Evolutionary conservation across 306 rosid species (phyloP).

Genomic region (Quercus alba): DNA sequence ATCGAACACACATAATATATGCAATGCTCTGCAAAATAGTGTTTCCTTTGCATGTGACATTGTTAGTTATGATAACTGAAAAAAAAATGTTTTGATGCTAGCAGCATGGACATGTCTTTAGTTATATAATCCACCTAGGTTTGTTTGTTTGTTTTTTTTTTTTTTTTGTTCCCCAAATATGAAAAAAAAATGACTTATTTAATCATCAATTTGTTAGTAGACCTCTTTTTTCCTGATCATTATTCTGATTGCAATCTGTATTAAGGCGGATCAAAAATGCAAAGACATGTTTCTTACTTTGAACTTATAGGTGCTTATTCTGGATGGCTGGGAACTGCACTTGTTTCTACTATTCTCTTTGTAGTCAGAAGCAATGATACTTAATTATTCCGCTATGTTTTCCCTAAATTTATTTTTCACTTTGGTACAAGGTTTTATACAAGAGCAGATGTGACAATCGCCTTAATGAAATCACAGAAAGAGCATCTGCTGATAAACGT

Average conservation of each 20-base stretch:
- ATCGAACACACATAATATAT: neutral
- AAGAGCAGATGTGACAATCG: slow-evolving; percentile 99
- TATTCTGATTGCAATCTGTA: neutral
- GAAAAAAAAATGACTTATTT: neutral
- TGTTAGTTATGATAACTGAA: neutral
- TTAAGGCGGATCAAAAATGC: neutral
- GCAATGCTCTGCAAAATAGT: neutral
- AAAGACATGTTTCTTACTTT: neutral
- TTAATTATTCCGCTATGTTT: neutral
- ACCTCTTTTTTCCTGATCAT: neutral
- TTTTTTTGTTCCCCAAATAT: no score
- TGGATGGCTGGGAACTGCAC: neutral
- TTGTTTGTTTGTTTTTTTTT: neutral
- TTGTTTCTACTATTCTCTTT: neutral
- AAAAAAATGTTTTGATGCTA: neutral
- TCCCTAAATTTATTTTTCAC: slow-evolving; percentile 16
- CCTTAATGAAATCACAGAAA: slow-evolving; percentile 82
- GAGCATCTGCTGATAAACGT: slow-evolving; percentile 68
- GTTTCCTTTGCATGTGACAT: neutral
- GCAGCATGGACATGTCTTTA: neutral
- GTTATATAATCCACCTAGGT: neutral
- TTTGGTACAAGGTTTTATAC: slow-evolving; percentile 69
- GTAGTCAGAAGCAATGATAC: neutral
- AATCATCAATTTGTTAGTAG: neutral
- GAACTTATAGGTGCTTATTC: neutral